phyloP scores from a whole-genome alignment of 2,329 filamentous ascomycete species.

The Claviceps sp. region DNA sequence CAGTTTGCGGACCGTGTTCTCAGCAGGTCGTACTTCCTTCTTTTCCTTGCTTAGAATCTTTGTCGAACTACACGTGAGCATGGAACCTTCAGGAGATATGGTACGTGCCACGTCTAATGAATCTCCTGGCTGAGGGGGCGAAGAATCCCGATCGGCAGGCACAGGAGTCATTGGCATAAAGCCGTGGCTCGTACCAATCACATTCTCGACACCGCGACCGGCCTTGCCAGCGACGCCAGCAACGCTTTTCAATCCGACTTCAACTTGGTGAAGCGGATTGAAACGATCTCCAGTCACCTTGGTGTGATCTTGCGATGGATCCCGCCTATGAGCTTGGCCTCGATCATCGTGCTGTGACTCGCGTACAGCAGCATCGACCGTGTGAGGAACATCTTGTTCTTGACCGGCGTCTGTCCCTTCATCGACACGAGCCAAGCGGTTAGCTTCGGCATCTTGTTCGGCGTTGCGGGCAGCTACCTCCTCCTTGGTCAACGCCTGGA shows the following conservation, averaged over 20 bases:
- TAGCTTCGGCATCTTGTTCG: conserved; percentile 35
- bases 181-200: conserved; percentile 42
- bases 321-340: neutral
- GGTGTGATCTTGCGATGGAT: conserved; percentile 1
- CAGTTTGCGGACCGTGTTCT: conserved; percentile 40
- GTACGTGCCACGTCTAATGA: conserved; percentile 21
- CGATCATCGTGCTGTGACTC: conserved; percentile 18
- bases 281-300: conserved; percentile 8
- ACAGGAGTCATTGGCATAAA: conserved; percentile 25
- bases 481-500: conserved; percentile 35
- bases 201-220: conserved; percentile 35
- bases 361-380: conserved; percentile 30
- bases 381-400: conserved; percentile 39
- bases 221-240: conserved; percentile 30
- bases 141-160: conserved; percentile 7
- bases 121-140: conserved; percentile 11
- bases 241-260: conserved; percentile 33
- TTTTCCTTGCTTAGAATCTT: conserved; percentile 7
- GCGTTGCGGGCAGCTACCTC: conserved; percentile 34
- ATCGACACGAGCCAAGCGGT: conserved; percentile 33
- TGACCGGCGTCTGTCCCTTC: conserved; percentile 39
- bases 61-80: conserved; percentile 26
- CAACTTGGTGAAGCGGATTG: conserved; percentile 30
- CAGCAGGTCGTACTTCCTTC: conserved; percentile 7
- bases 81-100: conserved; percentile 23